Percentiles rank a stretch among this genome's conserved stretches.
These are phyloP conservation scores for Biscogniauxia marginata DNA, from an alignment of 2,329 filamentous ascomycete genomes.

Conservation along the genomic window DNA sequence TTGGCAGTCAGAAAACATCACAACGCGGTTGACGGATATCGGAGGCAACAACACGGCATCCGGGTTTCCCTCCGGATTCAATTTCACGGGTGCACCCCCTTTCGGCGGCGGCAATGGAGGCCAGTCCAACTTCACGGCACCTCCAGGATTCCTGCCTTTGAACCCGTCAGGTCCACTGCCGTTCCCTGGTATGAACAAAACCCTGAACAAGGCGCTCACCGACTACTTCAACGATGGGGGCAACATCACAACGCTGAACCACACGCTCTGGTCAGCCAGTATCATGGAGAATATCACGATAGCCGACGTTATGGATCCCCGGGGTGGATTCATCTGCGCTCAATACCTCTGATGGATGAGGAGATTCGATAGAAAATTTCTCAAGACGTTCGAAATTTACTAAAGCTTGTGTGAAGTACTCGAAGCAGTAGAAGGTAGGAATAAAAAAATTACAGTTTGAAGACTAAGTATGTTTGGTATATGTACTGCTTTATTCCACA, in stretches of 20 bases:
- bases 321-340: conserved; percentile 21
- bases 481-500: too few species aligned
- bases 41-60: conserved; percentile 21
- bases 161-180: conserved; percentile 12
- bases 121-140: conserved; percentile 6
- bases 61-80: conserved; percentile 2
- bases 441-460: too few species aligned
- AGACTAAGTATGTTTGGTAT: too few species aligned
- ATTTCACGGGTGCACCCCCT: conserved; percentile 9
- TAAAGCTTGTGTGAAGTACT: too few species aligned
- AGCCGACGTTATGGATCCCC: conserved; percentile 26
- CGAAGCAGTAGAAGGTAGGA: too few species aligned
- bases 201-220: conserved; percentile 16
- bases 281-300: conserved; percentile 29
- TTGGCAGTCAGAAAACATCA: conserved; percentile 23
- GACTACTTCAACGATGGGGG: conserved; percentile 29
- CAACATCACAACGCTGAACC: conserved; percentile 26
- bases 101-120: conserved; percentile 7
- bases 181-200: conserved; percentile 8
- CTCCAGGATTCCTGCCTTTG: conserved; percentile 9
- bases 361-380: not conserved
- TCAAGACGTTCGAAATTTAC: too few species aligned
- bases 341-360: conserved; percentile 15
- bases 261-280: conserved; percentile 26
- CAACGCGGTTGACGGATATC: conserved; percentile 20